phyloP scores from a whole-genome alignment of 768 basidiomycete genomes.

The Pulveroboletus sp. region DNA sequence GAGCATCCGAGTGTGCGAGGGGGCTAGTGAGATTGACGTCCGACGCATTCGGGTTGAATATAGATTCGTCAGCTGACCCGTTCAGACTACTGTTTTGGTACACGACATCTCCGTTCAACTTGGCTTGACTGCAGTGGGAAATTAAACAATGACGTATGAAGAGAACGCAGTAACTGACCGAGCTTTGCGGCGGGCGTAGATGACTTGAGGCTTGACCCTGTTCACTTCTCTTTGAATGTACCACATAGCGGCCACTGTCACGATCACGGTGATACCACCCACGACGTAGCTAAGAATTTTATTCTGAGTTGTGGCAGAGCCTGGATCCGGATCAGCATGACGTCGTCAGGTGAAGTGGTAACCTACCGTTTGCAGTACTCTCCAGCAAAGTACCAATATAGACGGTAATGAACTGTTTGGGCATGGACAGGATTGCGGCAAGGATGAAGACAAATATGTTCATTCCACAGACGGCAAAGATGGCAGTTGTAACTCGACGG shows the following conservation, averaged over 20 bases:
- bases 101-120: conserved; percentile 35
- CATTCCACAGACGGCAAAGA: conserved; percentile 90
- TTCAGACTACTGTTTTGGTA: conserved; percentile 28
- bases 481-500: conserved; percentile 70
- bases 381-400: conserved; percentile 84
- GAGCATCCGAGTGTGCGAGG: conserved; percentile 25
- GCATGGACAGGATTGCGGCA: conserved; percentile 78
- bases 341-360: neutral
- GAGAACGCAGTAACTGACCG: conserved; percentile 37
- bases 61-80: conserved; percentile 29
- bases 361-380: conserved; percentile 33
- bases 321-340: conserved; percentile 11
- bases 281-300: conserved; percentile 68
- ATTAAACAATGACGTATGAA: conserved; percentile 2
- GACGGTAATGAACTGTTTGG: conserved; percentile 89
- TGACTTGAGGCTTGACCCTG: conserved; percentile 58
- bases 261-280: conserved; percentile 58
- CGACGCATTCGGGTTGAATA: conserved; percentile 36
- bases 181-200: conserved; percentile 66
- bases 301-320: conserved; percentile 36
- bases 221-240: conserved; percentile 75
- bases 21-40: conserved; percentile 38
- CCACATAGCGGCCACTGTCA: conserved; percentile 79
- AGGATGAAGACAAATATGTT: conserved; percentile 67
- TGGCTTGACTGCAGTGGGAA: conserved; percentile 44